phyloP scores from a whole-genome alignment of 129 eudicot species.

The Helichrysum umbraculigerum region DNA sequence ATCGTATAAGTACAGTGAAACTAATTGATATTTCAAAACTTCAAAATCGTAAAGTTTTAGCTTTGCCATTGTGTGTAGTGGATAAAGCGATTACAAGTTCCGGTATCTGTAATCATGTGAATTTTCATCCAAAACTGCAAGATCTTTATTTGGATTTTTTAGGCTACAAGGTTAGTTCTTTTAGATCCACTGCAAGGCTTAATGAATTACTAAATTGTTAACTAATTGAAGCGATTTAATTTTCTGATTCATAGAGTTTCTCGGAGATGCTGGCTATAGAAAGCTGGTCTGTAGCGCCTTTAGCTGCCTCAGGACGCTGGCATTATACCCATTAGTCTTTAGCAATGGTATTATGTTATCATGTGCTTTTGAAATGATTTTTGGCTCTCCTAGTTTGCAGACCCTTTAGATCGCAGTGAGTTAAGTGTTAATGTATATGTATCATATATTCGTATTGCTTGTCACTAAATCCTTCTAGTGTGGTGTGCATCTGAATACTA shows the following conservation, averaged over 20 bases:
- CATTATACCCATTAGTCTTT: neutral
- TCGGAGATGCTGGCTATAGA: neutral
- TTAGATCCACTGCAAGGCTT: too few species aligned
- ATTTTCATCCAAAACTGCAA: neutral
- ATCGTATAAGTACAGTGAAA: neutral
- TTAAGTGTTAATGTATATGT: too few species aligned
- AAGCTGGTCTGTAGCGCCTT: neutral
- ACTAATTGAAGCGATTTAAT: too few species aligned
- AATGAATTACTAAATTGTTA: too few species aligned
- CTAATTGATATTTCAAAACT: neutral
- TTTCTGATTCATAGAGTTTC: neutral
- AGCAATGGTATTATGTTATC: neutral
- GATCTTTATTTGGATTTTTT: constrained; percentile 1
- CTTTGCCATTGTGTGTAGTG: neutral
- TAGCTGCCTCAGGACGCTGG: constrained; percentile 1
- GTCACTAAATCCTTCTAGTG: neutral
- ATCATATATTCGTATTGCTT: constrained; percentile 12
- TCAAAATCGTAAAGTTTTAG: neutral
- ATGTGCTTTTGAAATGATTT: constrained; percentile 9
- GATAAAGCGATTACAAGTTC: neutral
- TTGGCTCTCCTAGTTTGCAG: constrained; percentile 11
- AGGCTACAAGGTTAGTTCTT: neutral
- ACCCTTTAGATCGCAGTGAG: neutral
- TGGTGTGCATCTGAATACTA: neutral
- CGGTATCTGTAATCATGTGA: neutral